Conservation (phyloP, 1,284 basidiomycete genomes). For the Pholiota adiposa region DNA sequence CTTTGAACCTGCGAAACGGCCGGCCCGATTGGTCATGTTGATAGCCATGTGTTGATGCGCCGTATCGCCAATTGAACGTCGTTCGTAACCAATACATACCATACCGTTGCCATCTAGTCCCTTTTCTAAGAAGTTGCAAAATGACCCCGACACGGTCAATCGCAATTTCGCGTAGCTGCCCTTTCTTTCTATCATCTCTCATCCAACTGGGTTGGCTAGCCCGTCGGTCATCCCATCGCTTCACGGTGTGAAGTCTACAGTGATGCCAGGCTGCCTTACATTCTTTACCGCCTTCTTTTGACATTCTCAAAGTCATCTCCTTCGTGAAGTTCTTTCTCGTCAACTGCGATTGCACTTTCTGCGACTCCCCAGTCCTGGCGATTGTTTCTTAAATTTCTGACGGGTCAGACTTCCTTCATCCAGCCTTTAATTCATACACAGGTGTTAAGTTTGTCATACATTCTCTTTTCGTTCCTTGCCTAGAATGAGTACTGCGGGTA, state of each 20-base stretch:
- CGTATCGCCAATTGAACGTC: background rate
- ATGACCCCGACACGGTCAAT: background rate
- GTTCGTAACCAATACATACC: conserved; percentile 14
- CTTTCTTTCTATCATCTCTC: conserved; percentile 9
- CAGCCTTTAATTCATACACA: background rate
- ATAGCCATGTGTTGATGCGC: conserved; percentile 1
- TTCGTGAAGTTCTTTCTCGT: conserved; percentile 4
- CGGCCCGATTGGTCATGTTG: background rate
- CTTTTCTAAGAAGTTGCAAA: conserved; percentile 2
- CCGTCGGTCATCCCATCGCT: conserved; percentile 5
- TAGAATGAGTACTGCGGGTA: conserved; percentile 9
- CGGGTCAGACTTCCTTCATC: background rate
- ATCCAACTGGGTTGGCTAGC: conserved; percentile 18
- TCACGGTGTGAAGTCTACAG: conserved; percentile 9
- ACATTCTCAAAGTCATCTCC: background rate
- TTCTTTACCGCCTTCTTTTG: conserved; percentile 6
- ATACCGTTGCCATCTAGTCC: conserved; percentile 19
- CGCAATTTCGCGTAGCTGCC: background rate
- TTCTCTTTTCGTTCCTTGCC: background rate
- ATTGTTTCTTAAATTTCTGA: conserved; percentile 10
- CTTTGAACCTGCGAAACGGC: background rate
- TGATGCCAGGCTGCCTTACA: conserved; percentile 4
- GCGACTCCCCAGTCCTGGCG: conserved; percentile 13
- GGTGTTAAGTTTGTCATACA: background rate
- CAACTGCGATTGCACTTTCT: background rate